These are phyloP conservation scores for Rhodotorula mucilaginosa DNA, from an alignment of 1,284 basidiomycete genomes.

Conservation along the genomic window DNA sequence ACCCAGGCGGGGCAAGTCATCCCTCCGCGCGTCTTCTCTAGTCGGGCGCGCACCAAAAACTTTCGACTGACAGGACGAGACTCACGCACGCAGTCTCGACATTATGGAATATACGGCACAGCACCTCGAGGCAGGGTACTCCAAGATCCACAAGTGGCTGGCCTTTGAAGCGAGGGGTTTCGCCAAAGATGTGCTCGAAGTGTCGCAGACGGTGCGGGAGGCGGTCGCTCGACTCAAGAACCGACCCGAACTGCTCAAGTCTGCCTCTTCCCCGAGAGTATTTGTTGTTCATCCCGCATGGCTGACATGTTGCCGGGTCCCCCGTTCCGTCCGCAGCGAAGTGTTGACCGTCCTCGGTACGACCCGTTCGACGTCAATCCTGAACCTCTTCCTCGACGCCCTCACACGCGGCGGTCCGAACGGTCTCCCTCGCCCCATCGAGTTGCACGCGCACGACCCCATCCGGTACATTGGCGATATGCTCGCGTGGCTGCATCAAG, in stretches of 20 bases:
- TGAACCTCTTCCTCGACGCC: slow-evolving; percentile 69
- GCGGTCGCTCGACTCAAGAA: slow-evolving; percentile 69
- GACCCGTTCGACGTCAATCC: slow-evolving; percentile 74
- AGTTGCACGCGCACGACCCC: slow-evolving; percentile 95
- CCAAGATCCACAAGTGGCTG: slow-evolving; percentile 83
- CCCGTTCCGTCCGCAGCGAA: slow-evolving; percentile 58
- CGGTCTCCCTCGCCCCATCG: slow-evolving; percentile 86
- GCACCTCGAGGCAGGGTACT: slow-evolving; percentile 82
- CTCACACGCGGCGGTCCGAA: slow-evolving; percentile 85
- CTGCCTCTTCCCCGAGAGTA: slow-evolving; percentile 10
- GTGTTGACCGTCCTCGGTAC: slow-evolving; percentile 72
- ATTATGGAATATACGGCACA: slow-evolving; percentile 79
- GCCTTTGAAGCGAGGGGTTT: slow-evolving; percentile 80
- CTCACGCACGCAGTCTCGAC: slow-evolving; percentile 62
- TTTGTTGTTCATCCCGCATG: neutral
- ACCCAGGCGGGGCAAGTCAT: slow-evolving; percentile 71
- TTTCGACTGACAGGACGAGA: too few relatives aligned
- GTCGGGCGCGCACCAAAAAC: neutral
- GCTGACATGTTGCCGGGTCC: neutral
- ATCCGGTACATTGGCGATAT: slow-evolving; percentile 95
- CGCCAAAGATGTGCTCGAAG: slow-evolving; percentile 72
- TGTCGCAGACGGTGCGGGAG: slow-evolving; percentile 66
- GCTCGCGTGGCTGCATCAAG: slow-evolving; percentile 97
- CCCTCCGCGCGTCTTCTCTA: neutral
- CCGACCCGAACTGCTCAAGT: slow-evolving; percentile 77